Conservation (phyloP, 306 rosid genomes). For the Betula pendula region DNA sequence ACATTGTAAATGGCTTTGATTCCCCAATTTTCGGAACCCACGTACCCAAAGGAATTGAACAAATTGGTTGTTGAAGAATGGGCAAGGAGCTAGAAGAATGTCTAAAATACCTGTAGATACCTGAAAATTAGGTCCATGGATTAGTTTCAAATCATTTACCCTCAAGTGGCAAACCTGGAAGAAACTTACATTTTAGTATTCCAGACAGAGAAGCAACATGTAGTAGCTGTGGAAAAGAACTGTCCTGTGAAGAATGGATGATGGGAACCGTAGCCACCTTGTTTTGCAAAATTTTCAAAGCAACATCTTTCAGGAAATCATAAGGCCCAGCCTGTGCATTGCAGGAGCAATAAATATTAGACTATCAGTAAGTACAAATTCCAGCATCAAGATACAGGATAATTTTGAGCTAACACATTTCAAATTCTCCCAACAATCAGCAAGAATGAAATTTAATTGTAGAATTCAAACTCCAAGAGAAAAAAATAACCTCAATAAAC, state of each 20-base stretch:
- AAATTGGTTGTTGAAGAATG: slow-evolving; percentile 73
- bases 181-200: slow-evolving; percentile 62
- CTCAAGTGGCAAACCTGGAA: slow-evolving; percentile 20
- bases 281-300: slow-evolving; percentile 68
- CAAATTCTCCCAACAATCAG: slow-evolving; percentile 11
- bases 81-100: slow-evolving; percentile 73
- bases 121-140: slow-evolving; percentile 49
- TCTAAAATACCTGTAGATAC: slow-evolving; percentile 78
- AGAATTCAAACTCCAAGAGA: not conserved
- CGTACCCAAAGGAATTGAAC: slow-evolving; percentile 71
- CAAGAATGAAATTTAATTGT: not conserved
- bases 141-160: slow-evolving; percentile 42
- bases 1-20: slow-evolving; percentile 66
- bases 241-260: slow-evolving; percentile 54
- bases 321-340: slow-evolving; percentile 68
- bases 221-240: slow-evolving; percentile 65
- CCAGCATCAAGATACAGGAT: not conserved
- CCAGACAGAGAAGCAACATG: slow-evolving; percentile 78
- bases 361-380: not conserved
- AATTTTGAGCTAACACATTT: not conserved
- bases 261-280: slow-evolving; percentile 73
- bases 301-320: slow-evolving; percentile 71
- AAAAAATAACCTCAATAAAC: slow-evolving; percentile 2
- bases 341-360: slow-evolving; percentile 20
- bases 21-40: slow-evolving; percentile 87